These are phyloP conservation scores for Conticribra guillardii DNA, from an alignment of 108 stramenopile species.

Conservation along the genomic window DNA sequence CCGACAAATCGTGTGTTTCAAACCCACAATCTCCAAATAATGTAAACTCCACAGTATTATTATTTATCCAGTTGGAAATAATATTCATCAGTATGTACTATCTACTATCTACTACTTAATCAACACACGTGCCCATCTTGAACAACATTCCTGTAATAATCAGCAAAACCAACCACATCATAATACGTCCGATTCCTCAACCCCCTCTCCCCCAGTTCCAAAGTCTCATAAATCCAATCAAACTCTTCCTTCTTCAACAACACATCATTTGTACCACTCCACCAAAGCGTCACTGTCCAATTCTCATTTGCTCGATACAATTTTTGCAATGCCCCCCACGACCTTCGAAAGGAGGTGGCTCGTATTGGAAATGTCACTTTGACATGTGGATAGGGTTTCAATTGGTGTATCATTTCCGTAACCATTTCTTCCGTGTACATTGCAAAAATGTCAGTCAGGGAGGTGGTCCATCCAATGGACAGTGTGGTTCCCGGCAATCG, in stretches of 20 bases:
- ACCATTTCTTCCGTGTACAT: slow-evolving; percentile 29
- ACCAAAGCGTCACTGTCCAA: slow-evolving; percentile 35
- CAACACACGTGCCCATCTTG: too few species aligned
- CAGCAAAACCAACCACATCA: slow-evolving; percentile 16
- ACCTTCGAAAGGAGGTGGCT: slow-evolving; percentile 13
- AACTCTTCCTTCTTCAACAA: slow-evolving; percentile 7
- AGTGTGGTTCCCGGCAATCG: slow-evolving; percentile 19
- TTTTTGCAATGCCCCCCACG: slow-evolving; percentile 23
- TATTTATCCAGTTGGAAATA: too few species aligned
- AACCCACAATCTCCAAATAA: too few species aligned
- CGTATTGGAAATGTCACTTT: slow-evolving; percentile 28
- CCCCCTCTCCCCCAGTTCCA: slow-evolving; percentile 20
- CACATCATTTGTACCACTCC: too few species aligned
- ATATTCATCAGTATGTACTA: too few species aligned
- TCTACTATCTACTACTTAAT: too few species aligned
- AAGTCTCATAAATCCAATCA: slow-evolving; percentile 18
- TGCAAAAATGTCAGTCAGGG: slow-evolving; percentile 17
- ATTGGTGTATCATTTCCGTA: slow-evolving; percentile 14
- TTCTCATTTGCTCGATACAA: slow-evolving; percentile 6
- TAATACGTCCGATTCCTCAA: slow-evolving; percentile 26
- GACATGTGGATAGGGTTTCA: slow-evolving; percentile 2
- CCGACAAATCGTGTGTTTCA: too few species aligned
- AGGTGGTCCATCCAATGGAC: slow-evolving; percentile 34
- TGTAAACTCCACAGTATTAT: too few species aligned
- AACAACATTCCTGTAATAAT: not conserved